Evolutionary conservation across 306 rosid species (phyloP), one percentile per base, ranked within the genome.

Genomic region (Prunus campanulata): DNA sequence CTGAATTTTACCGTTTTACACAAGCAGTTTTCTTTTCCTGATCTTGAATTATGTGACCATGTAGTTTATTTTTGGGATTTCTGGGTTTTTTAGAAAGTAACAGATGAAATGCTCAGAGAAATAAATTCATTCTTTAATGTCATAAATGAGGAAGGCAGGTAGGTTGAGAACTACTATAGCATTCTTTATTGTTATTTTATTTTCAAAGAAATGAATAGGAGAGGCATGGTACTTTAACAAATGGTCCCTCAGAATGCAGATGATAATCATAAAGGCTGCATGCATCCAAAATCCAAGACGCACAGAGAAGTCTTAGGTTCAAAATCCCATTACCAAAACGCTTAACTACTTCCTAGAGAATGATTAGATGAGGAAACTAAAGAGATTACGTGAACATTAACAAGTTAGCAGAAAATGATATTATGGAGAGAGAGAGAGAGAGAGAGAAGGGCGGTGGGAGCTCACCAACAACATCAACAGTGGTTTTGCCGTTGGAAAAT

Each of bases 401-500:
- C 72, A 48, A 68, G 7, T 14, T 24, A 25, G 25, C 19, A 35
- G 42, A 35, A 35, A 35, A 39, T 39, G 44, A 39, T 6, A 39
- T 7, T 7, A 39, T 39, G 44, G 42, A 0, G 65, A 59, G 22
- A 25, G 14, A 22, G 32, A 63, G 39, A 15, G 49, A 8, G 55
- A 54, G 11, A 46, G 64, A 54, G 8, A 32, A 5, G 8, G 42
- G 8, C 42, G 42, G 8, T 35, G 42, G 67, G 13, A 74, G 71
- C 91, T 90, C 47, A 95, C 97, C 96, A 32, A 95, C 22, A 3
- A 90, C 90, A 78, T 95, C 99, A 11, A 83, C 93, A 0, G 80
- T 72, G 11, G 97, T 90, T 87, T 92, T 95, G 30, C 99, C 97
- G 77, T 95, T 95, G 62, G 91, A 92, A 59, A 95, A 95, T 68